Base-by-base conservation (phyloP, 176 grass and related monocot species). In the Hsuehochloa calcarea region DNA sequence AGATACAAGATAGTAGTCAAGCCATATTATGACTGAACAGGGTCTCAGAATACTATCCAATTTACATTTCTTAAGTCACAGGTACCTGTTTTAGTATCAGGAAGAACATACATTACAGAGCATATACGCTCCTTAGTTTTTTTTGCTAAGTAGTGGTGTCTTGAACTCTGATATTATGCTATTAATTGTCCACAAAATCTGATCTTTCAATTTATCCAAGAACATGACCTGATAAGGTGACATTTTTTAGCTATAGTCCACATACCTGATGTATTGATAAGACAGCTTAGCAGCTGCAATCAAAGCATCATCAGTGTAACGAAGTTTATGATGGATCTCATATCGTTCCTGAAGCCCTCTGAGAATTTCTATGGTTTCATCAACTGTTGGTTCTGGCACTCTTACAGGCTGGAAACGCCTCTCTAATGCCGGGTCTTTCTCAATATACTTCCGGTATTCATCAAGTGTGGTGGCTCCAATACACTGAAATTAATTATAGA, bases 341-440 rank as follows among this genome's bases (percentile, higher is more conserved):
- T 98, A 98, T 78, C 96, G 79, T 73, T 98, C 91, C 75, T 83
- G 90, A 50, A 98, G 91, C 16, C 96, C 93, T 84, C 87, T 88
- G 26, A 95, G 93, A 78, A 98, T 98, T 59, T 93, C 90, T 72
- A 98, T 98, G 59, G 96, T 92, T 66, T 98, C 93, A 78, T 95
- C 96, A n/a, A 98, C 96, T 75, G 93, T 85, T 77, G 96, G 96
- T 39, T 98, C 96, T 66, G 96, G 96, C 16, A 98, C 93, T 80
- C 73, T 98, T 72, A 98, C 96, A n/a, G 96, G 96, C 76, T 98
- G 96, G 82, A 98, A 98, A 64, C 93, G 82, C 55, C 96, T 91
- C 88, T 98, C 96, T 43, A 98, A 81, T 80, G 96, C 96, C 60
- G 96, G 93, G 50, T 98, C 93, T 86, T 95, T 98, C 88, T 98